phyloP scores from a whole-genome alignment of 805 yeast species.

The Priceomyces carsonii region DNA sequence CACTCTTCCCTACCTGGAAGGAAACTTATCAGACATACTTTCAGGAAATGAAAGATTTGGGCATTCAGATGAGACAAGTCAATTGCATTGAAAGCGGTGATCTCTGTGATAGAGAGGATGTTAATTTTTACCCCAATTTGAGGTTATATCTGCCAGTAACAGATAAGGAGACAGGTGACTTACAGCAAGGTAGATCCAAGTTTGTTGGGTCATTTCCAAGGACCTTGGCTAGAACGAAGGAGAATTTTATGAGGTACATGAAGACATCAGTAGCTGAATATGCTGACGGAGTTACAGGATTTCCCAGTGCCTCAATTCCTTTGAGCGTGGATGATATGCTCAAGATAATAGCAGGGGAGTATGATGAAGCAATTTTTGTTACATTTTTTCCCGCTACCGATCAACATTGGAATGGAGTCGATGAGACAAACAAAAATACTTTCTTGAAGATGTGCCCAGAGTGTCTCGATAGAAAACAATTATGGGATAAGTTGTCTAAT shows the following conservation, averaged over 20 bases:
- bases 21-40: constrained; percentile 54
- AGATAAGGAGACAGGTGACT: constrained; percentile 23
- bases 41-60: constrained; percentile 43
- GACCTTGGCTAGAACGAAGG: constrained; percentile 45
- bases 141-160: constrained; percentile 65
- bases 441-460: constrained; percentile 45
- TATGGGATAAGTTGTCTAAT: constrained; percentile 61
- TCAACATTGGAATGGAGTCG: constrained; percentile 35
- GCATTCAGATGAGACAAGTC: constrained; percentile 68
- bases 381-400: constrained; percentile 66
- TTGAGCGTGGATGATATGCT: constrained; percentile 45
- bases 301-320: constrained; percentile 42
- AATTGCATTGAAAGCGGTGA: constrained; percentile 88
- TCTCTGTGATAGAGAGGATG: constrained; percentile 67
- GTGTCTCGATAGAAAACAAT: constrained; percentile 51
- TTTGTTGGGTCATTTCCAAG: constrained; percentile 48
- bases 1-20: constrained; percentile 82
- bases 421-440: constrained; percentile 29
- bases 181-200: constrained; percentile 26
- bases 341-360: constrained; percentile 52
- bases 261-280: constrained; percentile 53
- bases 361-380: constrained; percentile 51
- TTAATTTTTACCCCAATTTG: constrained; percentile 68
- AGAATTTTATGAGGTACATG: constrained; percentile 53
- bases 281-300: constrained; percentile 34